These are phyloP conservation scores for Starmerella vaccinii DNA, from an alignment of 805 yeast species.

Conservation along the genomic window DNA sequence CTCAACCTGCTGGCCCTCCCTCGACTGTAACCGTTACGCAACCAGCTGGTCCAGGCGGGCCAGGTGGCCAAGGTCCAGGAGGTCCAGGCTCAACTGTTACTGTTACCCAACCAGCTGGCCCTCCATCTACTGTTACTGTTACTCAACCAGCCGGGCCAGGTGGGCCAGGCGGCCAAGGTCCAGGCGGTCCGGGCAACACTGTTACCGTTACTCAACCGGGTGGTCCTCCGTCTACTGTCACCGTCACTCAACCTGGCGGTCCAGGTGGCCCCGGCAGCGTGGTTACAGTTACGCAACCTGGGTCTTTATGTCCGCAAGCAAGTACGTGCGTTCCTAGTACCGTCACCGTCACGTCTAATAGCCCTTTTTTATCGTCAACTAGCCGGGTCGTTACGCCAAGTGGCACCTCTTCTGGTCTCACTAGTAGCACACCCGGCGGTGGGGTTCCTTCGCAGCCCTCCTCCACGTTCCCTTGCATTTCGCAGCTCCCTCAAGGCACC, in stretches of 20 bases:
- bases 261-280: conserved; percentile 9
- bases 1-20: background rate
- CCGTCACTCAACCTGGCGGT: conserved; percentile 21
- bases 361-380: conserved; percentile 33
- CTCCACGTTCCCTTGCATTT: conserved; percentile 16
- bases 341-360: conserved; percentile 22
- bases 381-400: conserved; percentile 30
- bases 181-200: too few species aligned
- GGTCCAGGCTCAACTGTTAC: background rate
- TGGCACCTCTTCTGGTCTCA: conserved; percentile 33
- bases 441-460: conserved; percentile 12
- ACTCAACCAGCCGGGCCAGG: conserved; percentile 20
- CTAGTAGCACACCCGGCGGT: conserved; percentile 31
- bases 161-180: background rate
- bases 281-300: conserved; percentile 14
- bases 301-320: conserved; percentile 9
- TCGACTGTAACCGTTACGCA: background rate
- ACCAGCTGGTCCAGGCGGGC: background rate
- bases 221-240: conserved; percentile 12
- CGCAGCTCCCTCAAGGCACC: conserved; percentile 14
- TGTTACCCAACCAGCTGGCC: conserved; percentile 15
- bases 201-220: conserved; percentile 17
- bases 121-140: conserved; percentile 16
- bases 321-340: conserved; percentile 12
- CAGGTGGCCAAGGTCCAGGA: too few species aligned